Conservation (phyloP, 2,329 filamentous ascomycete species). For the Botryotinia narcissicola region DNA sequence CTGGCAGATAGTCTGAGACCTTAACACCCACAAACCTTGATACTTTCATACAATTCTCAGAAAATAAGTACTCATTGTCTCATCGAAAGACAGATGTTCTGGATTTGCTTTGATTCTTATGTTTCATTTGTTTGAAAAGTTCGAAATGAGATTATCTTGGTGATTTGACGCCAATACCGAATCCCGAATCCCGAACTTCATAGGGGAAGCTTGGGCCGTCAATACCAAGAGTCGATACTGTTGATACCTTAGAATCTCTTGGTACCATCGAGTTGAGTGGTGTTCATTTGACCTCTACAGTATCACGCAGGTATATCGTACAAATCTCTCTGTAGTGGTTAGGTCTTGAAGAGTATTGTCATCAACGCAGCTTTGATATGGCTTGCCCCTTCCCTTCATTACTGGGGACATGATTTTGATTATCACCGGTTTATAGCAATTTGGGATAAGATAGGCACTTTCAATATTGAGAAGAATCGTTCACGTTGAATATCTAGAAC, state of each 20-base stretch:
- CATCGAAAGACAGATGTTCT: not conserved
- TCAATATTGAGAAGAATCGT: not conserved
- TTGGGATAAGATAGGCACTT: not conserved
- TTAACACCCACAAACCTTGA: not conserved
- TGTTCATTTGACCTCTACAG: not conserved
- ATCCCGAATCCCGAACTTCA: not conserved
- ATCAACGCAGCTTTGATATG: not conserved
- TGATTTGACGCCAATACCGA: constrained; percentile 7
- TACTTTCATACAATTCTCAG: not conserved
- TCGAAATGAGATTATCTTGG: not conserved
- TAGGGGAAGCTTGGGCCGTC: not conserved
- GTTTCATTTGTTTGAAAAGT: not conserved
- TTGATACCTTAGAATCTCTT: not conserved
- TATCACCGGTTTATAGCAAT: not conserved
- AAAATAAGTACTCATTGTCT: not conserved
- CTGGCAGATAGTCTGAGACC: not conserved
- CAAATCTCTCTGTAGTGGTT: not conserved
- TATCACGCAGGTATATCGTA: not conserved
- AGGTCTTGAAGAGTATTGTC: not conserved
- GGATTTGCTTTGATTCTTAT: not conserved
- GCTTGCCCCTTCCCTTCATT: not conserved
- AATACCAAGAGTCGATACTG: not conserved
- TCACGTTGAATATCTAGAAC: not conserved
- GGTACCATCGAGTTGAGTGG: not conserved
- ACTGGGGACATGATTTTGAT: not conserved